These are phyloP conservation scores for Cordyceps cicadae DNA, from an alignment of 2,329 filamentous ascomycete genomes.

Conservation along the genomic window DNA sequence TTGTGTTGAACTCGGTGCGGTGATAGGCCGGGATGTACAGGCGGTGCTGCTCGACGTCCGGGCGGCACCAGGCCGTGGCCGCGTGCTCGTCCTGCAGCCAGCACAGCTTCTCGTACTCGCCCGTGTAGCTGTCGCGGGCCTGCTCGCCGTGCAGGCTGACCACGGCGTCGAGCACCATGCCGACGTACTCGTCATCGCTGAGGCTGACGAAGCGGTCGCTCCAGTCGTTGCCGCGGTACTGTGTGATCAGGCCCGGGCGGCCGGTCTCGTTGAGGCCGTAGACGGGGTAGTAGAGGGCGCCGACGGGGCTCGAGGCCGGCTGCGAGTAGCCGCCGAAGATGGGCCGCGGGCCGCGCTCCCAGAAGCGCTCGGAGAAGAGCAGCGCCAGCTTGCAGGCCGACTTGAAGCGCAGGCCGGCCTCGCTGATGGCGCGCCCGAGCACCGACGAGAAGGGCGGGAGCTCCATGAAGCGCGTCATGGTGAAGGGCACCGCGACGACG, in stretches of 20 bases:
- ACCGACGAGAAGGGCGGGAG: constrained; percentile 21
- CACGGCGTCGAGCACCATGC: constrained; percentile 23
- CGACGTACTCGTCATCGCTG: constrained; percentile 16
- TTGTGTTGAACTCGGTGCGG: constrained; percentile 24
- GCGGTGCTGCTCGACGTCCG: constrained; percentile 24
- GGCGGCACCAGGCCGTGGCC: constrained; percentile 23
- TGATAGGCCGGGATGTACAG: constrained; percentile 26
- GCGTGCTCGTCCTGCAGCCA: constrained; percentile 24
- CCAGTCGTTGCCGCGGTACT: constrained; percentile 24
- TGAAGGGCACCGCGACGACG: constrained; percentile 26
- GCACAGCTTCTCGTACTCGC: constrained; percentile 25
- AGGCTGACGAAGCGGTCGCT: constrained; percentile 24
- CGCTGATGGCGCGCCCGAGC: constrained; percentile 19
- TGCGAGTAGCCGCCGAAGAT: constrained; percentile 26
- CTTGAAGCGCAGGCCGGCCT: constrained; percentile 23
- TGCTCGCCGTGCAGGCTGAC: constrained; percentile 21
- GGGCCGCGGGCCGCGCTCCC: constrained; percentile 22
- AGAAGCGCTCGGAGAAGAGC: constrained; percentile 25
- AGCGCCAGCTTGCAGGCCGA: constrained; percentile 26
- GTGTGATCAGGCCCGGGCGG: constrained; percentile 26
- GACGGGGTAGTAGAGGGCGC: constrained; percentile 27
- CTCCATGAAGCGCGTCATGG: constrained; percentile 25
- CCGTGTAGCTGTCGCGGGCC: constrained; percentile 23
- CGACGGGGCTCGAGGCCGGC: constrained; percentile 23
- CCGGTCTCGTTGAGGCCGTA: constrained; percentile 26